Conservation (phyloP, 139 green algal species). For the Coelastrella sp. region DNA sequence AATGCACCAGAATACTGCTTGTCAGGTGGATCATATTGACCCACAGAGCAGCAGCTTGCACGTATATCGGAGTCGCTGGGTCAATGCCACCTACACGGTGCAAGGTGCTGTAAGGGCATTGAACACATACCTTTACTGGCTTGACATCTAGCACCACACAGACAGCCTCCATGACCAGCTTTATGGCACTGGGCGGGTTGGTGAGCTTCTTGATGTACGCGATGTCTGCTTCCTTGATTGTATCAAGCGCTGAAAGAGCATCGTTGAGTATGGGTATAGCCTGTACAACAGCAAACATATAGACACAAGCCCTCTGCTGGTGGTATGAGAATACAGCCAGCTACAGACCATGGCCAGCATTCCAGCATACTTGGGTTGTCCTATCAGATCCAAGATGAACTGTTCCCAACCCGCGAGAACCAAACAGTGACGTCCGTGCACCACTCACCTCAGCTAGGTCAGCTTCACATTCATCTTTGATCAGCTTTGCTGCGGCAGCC, state of each 20-base stretch:
- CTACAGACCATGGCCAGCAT: background rate
- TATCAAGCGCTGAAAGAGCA: conserved; percentile 82
- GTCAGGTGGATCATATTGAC: too few species aligned
- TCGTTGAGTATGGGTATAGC: conserved; percentile 84
- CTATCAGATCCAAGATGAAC: too few species aligned
- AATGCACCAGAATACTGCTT: too few species aligned
- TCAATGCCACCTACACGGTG: too few species aligned
- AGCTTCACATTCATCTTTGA: conserved; percentile 87
- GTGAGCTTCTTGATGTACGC: conserved; percentile 76
- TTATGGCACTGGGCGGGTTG: conserved; percentile 84
- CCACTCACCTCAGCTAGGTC: conserved; percentile 74
- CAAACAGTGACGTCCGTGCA: too few species aligned
- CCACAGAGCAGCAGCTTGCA: background rate
- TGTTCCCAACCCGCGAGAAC: too few species aligned
- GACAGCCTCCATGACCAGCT: conserved; percentile 83
- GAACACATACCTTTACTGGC: conserved; percentile 75
- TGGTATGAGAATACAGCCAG: too few species aligned
- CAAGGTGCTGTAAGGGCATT: too few species aligned
- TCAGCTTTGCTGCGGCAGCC: conserved; percentile 74
- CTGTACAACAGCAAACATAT: conserved; percentile 42
- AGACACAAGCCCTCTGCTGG: too few species aligned
- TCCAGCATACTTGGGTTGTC: background rate
- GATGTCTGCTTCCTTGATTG: conserved; percentile 88
- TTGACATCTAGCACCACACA: conserved; percentile 84
- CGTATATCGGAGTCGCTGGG: too few species aligned